Conservation (phyloP, 768 basidiomycete genomes). For the Psilocybe cyanescens region DNA sequence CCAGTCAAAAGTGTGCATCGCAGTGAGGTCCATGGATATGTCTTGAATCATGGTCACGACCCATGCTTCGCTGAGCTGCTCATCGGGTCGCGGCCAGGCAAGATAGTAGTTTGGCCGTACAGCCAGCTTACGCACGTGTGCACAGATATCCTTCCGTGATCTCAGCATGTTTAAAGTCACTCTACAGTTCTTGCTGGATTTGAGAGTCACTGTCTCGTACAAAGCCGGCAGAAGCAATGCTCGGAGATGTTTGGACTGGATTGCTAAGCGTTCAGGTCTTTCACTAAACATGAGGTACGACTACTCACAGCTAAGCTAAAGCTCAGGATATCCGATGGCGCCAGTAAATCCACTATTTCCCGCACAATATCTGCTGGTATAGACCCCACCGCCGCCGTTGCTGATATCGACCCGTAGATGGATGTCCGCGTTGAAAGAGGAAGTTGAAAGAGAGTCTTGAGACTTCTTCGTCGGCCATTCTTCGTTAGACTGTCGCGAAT, state of each 20-base stretch:
- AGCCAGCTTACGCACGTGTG: conserved; percentile 43
- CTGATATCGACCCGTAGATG: conserved; percentile 26
- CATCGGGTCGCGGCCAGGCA: conserved; percentile 50
- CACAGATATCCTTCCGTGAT: conserved; percentile 37
- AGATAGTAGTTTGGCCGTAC: conserved; percentile 57
- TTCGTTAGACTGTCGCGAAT: conserved; percentile 22
- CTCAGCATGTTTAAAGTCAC: conserved; percentile 40
- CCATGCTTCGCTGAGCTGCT: conserved; percentile 42
- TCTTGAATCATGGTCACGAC: conserved; percentile 38
- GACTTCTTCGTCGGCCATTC: conserved; percentile 32
- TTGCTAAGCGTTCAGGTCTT: not conserved
- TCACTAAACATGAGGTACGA: conserved; percentile 12
- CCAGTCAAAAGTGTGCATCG: conserved; percentile 53
- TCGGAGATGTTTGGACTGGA: conserved; percentile 28
- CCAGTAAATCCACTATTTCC: conserved; percentile 40
- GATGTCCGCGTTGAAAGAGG: conserved; percentile 33
- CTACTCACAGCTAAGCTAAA: conserved; percentile 44
- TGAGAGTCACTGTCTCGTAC: conserved; percentile 48
- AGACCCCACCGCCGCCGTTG: conserved; percentile 28
- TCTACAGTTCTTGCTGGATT: conserved; percentile 44
- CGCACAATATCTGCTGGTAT: conserved; percentile 43
- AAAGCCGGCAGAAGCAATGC: conserved; percentile 40
- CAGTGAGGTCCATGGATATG: conserved; percentile 35
- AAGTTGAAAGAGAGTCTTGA: conserved; percentile 38
- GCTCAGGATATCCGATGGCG: conserved; percentile 41